phyloP scores from a whole-genome alignment of 768 basidiomycete species.

The Boletus rufocinnamomeus region DNA sequence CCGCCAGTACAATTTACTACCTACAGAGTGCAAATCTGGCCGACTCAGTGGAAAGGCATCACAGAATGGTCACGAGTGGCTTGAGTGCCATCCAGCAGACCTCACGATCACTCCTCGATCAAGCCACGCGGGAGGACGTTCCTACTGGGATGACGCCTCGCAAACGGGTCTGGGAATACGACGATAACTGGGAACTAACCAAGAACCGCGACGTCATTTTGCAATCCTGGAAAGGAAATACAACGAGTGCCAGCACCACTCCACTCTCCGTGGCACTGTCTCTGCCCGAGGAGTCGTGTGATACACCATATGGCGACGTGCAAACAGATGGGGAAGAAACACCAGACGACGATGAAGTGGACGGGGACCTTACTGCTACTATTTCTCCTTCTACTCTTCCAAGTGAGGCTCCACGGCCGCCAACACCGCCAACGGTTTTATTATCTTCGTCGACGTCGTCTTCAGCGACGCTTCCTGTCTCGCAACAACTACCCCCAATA shows the following conservation, averaged over 20 bases:
- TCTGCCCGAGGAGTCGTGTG: constrained; percentile 34
- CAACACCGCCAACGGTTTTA: constrained; percentile 32
- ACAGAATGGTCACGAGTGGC: constrained; percentile 42
- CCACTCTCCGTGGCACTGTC: constrained; percentile 42
- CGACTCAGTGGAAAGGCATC: constrained; percentile 45
- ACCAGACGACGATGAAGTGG: constrained; percentile 6
- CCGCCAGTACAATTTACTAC: neutral
- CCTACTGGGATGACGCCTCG: constrained; percentile 76
- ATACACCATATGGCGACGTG: constrained; percentile 15
- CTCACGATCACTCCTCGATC: constrained; percentile 51
- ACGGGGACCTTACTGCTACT: constrained; percentile 26
- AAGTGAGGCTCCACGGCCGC: constrained; percentile 17
- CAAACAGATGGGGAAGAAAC: constrained; percentile 30
- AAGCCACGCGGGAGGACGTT: constrained; percentile 62
- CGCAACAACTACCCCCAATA: constrained; percentile 12
- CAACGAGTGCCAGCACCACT: constrained; percentile 35
- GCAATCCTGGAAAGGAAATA: constrained; percentile 47
- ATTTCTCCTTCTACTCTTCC: constrained; percentile 10
- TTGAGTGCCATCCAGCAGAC: constrained; percentile 53
- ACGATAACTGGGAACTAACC: constrained; percentile 73
- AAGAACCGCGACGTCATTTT: constrained; percentile 62
- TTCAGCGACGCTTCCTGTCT: constrained; percentile 29
- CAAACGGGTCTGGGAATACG: constrained; percentile 71
- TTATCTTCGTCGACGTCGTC: constrained; percentile 44
- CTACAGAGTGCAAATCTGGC: constrained; percentile 45